These are phyloP conservation scores for Lasiodiplodia sp. DNA, from an alignment of 2,329 filamentous ascomycete genomes.

Conservation along the genomic window DNA sequence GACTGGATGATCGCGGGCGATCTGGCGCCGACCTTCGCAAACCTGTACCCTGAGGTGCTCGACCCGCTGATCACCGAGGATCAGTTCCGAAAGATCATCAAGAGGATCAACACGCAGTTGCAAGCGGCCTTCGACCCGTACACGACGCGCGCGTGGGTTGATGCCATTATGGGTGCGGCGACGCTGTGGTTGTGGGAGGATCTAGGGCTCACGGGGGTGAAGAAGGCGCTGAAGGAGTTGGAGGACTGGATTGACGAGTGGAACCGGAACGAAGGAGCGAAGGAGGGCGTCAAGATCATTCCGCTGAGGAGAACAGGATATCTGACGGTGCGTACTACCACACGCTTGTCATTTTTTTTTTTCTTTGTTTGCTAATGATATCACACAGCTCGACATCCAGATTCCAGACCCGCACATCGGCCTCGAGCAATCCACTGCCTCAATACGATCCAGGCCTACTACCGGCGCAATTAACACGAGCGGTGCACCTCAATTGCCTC, in stretches of 20 bases:
- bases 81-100: slow-evolving; percentile 83
- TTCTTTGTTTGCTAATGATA: slow-evolving; percentile 20
- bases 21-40: slow-evolving; percentile 89
- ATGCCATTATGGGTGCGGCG: slow-evolving; percentile 77
- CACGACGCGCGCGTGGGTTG: slow-evolving; percentile 76
- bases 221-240: slow-evolving; percentile 71
- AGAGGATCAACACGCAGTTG: slow-evolving; percentile 81
- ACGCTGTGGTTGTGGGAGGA: slow-evolving; percentile 98
- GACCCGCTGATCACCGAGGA: slow-evolving; percentile 85
- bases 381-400: slow-evolving; percentile 74
- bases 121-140: slow-evolving; percentile 82
- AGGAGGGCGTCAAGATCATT: slow-evolving; percentile 75
- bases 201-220: slow-evolving; percentile 77
- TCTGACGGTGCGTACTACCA: slow-evolving; percentile 69
- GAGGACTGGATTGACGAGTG: slow-evolving; percentile 87
- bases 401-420: slow-evolving; percentile 78
- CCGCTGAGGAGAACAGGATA: slow-evolving; percentile 84
- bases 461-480: neutral
- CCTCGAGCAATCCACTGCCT: slow-evolving; percentile 36
- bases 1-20: slow-evolving; percentile 94
- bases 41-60: slow-evolving; percentile 94
- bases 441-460: slow-evolving; percentile 11
- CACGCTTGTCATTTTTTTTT: slow-evolving; percentile 21
- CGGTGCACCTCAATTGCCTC: slow-evolving; percentile 15
- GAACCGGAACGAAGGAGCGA: slow-evolving; percentile 72